Evolutionary conservation across 148 eudicot species (phyloP).

Genomic region (Amaranthus palmeri): DNA sequence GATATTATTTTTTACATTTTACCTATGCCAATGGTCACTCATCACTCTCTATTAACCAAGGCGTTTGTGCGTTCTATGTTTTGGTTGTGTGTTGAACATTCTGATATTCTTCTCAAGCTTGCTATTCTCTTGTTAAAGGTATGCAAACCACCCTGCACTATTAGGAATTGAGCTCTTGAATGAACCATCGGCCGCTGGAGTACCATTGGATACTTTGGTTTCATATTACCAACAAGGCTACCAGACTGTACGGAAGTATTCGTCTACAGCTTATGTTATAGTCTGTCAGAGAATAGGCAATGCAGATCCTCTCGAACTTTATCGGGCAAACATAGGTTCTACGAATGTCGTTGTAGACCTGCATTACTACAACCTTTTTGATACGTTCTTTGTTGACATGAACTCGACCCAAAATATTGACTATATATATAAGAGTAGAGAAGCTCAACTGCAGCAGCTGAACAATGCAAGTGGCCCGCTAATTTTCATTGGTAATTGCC

Average conservation of each 20-base stretch:
- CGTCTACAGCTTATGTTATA: slow-evolving; percentile 58
- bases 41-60: no score
- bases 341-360: slow-evolving; percentile 52
- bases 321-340: slow-evolving; percentile 54
- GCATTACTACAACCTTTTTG: slow-evolving; percentile 80
- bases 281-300: slow-evolving; percentile 74
- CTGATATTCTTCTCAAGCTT: not conserved
- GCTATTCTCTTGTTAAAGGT: slow-evolving; percentile 38
- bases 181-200: slow-evolving; percentile 60
- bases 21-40: no score
- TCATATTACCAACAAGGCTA: slow-evolving; percentile 65
- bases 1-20: no score
- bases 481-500: slow-evolving; percentile 65
- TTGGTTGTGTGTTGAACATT: no score
- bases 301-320: slow-evolving; percentile 77
- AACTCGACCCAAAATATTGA: slow-evolving; percentile 52
- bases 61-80: no score
- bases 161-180: slow-evolving; percentile 79
- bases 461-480: slow-evolving; percentile 60
- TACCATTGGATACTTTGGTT: slow-evolving; percentile 51
- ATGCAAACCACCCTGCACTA: slow-evolving; percentile 61
- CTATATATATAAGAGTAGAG: slow-evolving; percentile 55
- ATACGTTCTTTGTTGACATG: slow-evolving; percentile 46
- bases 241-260: slow-evolving; percentile 51
- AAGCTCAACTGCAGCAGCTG: slow-evolving; percentile 55